Evolutionary conservation across 495 filamentous ascomycete genomes (phyloP), one percentile per base, ranked within the genome.

Genomic region (Aspergillus affinis): DNA sequence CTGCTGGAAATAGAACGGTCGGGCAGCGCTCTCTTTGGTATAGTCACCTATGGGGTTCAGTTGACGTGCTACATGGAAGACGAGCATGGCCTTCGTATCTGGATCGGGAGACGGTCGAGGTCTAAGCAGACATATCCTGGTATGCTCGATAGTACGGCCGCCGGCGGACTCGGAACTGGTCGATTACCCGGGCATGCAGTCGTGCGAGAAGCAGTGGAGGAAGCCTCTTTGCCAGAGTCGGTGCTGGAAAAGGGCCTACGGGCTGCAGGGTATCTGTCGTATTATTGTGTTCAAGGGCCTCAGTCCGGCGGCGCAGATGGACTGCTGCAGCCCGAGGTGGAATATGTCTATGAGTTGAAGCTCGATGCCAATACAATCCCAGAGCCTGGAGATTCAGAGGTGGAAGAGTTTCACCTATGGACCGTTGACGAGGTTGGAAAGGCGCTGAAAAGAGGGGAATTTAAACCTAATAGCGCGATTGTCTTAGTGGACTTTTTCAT

Each of bases 401-500:
- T 83, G 4, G 73, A 80, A 51, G 66, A 69, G 23, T 84, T 86
- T 61, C 65, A 63, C 12, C 63, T 81, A 29, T 81, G 80, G 79
- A 63, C 55, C 6, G 64, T 83, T 1, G 75, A 76, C 0, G 74
- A 86, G 23, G 75, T 86, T 2, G 68, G 71, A 51, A 57, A 56
- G 20, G 76, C 75, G 0, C 61, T 87, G 57, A 44, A 65, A 27
- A 57, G 57, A 2, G 68, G 73, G 15, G 75, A 82, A 67, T 87
- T 87, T 67, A 87, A 85, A 66, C 72, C 78, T 1, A 81, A 81
- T 60, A 75, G 76, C 58, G 79, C 74, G 12, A 61, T 77, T 6
- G 78, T 82, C 32, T 57, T 82, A 49, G 62, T 87, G 13, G 80
- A 81, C 41, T 84, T 84, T 65, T 78, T 87, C 21, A 71, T 86